phyloP scores from a whole-genome alignment of 176 grass and related monocot genomes.

The Pontederia paniculata region DNA sequence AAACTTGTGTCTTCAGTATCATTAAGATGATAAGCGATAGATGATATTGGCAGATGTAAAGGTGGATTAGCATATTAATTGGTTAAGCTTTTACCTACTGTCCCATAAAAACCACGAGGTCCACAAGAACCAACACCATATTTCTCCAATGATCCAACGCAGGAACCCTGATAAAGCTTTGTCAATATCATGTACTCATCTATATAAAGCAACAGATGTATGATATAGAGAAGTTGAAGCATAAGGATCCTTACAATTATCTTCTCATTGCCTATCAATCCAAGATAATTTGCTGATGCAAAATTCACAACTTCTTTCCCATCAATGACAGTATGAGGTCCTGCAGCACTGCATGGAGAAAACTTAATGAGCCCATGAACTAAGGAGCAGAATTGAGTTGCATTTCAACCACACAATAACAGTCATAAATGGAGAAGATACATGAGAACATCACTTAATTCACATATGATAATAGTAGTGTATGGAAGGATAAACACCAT shows the following conservation, averaged over 20 bases:
- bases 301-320: constrained; percentile 94
- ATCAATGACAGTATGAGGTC: constrained; percentile 61
- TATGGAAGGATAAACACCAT: no score
- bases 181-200: background rate
- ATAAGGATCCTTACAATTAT: constrained; percentile 54
- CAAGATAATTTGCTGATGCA: constrained; percentile 91
- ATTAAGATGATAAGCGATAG: background rate
- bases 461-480: no score
- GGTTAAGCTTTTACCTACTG: constrained; percentile 45
- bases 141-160: constrained; percentile 75
- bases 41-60: background rate
- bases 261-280: constrained; percentile 79
- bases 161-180: constrained; percentile 52
- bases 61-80: background rate
- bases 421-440: background rate
- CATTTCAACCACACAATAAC: background rate
- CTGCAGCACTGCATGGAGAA: constrained; percentile 52
- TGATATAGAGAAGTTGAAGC: constrained; percentile 2
- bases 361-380: constrained; percentile 4
- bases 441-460: no score
- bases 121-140: constrained; percentile 97
- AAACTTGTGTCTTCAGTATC: constrained; percentile 8
- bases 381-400: background rate
- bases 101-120: constrained; percentile 90
- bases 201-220: background rate